These are phyloP conservation scores for Ganoderma lucidum DNA, from an alignment of 1,284 basidiomycete species.

Conservation along the genomic window DNA sequence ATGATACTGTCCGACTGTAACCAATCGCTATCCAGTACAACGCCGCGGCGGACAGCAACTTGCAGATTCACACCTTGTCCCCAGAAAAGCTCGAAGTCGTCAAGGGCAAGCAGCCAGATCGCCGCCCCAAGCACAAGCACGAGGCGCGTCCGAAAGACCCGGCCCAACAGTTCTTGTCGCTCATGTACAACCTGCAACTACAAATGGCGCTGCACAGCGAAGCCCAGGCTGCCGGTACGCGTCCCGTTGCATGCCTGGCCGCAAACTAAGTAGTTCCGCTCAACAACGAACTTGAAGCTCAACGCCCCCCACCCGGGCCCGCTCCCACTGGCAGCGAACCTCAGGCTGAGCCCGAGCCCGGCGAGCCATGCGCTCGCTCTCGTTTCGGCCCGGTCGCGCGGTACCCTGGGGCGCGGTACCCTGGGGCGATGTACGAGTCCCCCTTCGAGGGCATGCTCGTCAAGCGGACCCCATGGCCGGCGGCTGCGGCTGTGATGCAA, in stretches of 20 bases:
- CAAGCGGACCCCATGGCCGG: background rate
- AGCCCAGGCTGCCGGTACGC: background rate
- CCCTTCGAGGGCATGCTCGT: background rate
- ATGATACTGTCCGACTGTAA: no score
- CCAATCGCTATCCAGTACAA: no score
- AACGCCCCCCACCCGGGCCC: background rate
- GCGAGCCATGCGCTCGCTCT: background rate
- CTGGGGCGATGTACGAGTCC: background rate
- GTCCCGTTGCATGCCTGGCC: background rate
- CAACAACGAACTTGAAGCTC: no score
- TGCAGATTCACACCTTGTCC: background rate
- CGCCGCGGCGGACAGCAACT: background rate
- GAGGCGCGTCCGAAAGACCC: background rate
- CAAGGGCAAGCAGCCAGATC: conserved; percentile 2
- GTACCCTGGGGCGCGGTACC: background rate
- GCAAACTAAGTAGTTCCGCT: no score
- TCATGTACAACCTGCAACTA: background rate
- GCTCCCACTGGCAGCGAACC: background rate
- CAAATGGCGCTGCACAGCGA: background rate
- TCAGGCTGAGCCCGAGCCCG: background rate
- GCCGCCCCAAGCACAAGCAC: background rate
- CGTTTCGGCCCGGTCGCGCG: background rate
- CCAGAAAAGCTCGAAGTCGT: background rate
- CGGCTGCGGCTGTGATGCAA: background rate
- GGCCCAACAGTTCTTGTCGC: background rate